Percentiles rank a stretch among this genome's conserved stretches.
Conservation (phyloP, 2,329 filamentous ascomycete genomes). For the Talaromyces sp. region DNA sequence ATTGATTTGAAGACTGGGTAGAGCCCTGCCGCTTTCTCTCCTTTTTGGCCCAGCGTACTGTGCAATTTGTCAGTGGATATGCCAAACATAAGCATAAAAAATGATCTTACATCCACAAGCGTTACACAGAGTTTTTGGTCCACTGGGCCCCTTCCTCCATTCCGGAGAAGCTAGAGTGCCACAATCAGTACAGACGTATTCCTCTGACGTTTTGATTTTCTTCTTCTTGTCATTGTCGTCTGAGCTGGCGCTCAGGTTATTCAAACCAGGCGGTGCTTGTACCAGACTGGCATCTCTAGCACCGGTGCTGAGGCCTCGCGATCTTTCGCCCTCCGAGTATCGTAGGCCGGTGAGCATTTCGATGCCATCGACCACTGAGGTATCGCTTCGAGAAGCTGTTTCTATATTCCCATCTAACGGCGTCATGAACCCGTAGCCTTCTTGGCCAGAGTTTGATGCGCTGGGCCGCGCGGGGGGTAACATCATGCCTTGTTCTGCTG, state of each 20-base stretch:
- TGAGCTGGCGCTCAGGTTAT: constrained; percentile 53
- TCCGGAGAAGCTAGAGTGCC: constrained; percentile 91
- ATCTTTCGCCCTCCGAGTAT: constrained; percentile 84
- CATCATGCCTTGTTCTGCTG: constrained; percentile 32
- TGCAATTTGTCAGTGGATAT: not conserved
- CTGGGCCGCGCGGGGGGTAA: constrained; percentile 8
- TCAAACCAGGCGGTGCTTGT: constrained; percentile 78
- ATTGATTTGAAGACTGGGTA: not conserved
- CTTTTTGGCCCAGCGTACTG: constrained; percentile 59
- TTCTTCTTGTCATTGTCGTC: constrained; percentile 67
- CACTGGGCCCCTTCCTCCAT: constrained; percentile 89
- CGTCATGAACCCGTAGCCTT: constrained; percentile 56
- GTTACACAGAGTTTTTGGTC: constrained; percentile 92
- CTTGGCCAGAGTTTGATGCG: constrained; percentile 26
- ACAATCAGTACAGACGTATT: constrained; percentile 94
- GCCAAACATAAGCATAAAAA: not conserved
- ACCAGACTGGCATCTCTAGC: constrained; percentile 74
- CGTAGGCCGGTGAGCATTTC: constrained; percentile 87
- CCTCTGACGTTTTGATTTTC: constrained; percentile 68
- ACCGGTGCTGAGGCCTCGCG: constrained; percentile 80
- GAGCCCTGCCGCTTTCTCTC: constrained; percentile 62
- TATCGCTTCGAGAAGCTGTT: constrained; percentile 43
- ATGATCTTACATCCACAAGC: constrained; percentile 70
- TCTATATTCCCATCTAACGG: constrained; percentile 22
- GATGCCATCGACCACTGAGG: constrained; percentile 76